These are phyloP conservation scores for Plasmodium malariae DNA, from an alignment of 169 alveolate species.

Conservation along the genomic window DNA sequence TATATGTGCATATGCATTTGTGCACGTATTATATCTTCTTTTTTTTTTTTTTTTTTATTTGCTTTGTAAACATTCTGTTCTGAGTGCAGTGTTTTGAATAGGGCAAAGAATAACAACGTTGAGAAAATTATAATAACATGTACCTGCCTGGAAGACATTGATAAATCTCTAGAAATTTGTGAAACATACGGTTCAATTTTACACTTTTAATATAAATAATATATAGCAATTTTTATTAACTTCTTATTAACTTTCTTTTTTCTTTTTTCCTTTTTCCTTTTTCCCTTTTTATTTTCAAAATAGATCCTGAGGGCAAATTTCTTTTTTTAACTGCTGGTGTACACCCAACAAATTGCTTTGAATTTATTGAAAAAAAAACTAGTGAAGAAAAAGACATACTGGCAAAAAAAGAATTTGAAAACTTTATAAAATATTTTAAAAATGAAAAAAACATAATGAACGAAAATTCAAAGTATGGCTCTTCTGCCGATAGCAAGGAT, in stretches of 20 bases:
- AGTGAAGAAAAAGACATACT: slow-evolving; percentile 71
- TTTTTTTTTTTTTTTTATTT: not conserved
- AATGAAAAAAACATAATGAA: not conserved
- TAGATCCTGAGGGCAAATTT: slow-evolving; percentile 85
- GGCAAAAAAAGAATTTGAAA: slow-evolving; percentile 70
- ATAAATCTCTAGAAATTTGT: slow-evolving; percentile 86
- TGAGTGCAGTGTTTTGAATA: slow-evolving; percentile 83
- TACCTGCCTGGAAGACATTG: slow-evolving; percentile 86
- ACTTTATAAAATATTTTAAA: slow-evolving; percentile 39
- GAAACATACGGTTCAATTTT: slow-evolving; percentile 78
- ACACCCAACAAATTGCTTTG: slow-evolving; percentile 92
- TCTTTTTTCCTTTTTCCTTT: not conserved
- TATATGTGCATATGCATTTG: not conserved
- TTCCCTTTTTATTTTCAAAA: slow-evolving; percentile 30
- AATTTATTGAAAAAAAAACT: slow-evolving; percentile 74
- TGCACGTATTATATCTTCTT: not conserved
- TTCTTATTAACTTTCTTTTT: not conserved
- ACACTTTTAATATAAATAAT: not conserved
- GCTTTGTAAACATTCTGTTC: not conserved
- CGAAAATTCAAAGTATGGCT: slow-evolving; percentile 6
- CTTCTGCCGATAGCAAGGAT: not conserved
- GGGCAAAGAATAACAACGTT: slow-evolving; percentile 89
- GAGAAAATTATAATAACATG: slow-evolving; percentile 88
- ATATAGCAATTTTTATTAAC: not conserved
- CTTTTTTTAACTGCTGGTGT: slow-evolving; percentile 92